These are phyloP conservation scores for Cladorrhinum samala DNA, from an alignment of 495 filamentous ascomycete species.

Conservation along the genomic window DNA sequence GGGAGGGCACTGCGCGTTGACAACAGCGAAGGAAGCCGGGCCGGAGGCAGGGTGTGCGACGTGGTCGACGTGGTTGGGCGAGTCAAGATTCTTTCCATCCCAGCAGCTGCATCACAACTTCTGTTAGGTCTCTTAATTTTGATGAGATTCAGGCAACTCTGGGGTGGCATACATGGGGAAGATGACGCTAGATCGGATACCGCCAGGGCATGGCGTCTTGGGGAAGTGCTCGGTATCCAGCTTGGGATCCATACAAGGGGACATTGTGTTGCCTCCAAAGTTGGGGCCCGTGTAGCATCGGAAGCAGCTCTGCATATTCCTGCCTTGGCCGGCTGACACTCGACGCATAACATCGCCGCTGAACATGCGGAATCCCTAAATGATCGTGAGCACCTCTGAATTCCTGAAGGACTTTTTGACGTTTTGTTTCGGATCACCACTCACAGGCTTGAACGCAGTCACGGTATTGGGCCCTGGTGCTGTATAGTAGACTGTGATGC, in stretches of 20 bases:
- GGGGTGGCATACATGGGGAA: slow-evolving; percentile 40
- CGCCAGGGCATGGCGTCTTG: slow-evolving; percentile 32
- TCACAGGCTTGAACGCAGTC: slow-evolving; percentile 46
- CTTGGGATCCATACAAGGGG: slow-evolving; percentile 35
- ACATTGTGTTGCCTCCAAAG: slow-evolving; percentile 35
- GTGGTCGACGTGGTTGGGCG: slow-evolving; percentile 44
- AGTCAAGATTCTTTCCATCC: slow-evolving; percentile 48
- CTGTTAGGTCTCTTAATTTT: neutral
- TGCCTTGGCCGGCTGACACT: slow-evolving; percentile 23
- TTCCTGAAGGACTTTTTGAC: no score
- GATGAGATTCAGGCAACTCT: neutral
- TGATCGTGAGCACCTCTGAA: neutral
- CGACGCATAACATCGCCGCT: slow-evolving; percentile 37
- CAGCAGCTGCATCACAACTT: slow-evolving; percentile 39
- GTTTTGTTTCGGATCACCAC: slow-evolving; percentile 12
- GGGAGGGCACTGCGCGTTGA: slow-evolving; percentile 38
- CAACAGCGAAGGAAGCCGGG: slow-evolving; percentile 41
- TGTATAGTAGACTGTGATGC: slow-evolving; percentile 28
- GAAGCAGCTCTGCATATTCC: slow-evolving; percentile 38
- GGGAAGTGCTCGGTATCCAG: slow-evolving; percentile 38
- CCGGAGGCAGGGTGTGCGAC: slow-evolving; percentile 38
- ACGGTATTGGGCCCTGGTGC: slow-evolving; percentile 30
- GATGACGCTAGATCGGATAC: slow-evolving; percentile 46
- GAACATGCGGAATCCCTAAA: slow-evolving; percentile 47
- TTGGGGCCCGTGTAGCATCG: slow-evolving; percentile 43